These are phyloP conservation scores for Penicillium fuscoglaucum DNA, from an alignment of 2,329 filamentous ascomycete species.

Conservation along the genomic window DNA sequence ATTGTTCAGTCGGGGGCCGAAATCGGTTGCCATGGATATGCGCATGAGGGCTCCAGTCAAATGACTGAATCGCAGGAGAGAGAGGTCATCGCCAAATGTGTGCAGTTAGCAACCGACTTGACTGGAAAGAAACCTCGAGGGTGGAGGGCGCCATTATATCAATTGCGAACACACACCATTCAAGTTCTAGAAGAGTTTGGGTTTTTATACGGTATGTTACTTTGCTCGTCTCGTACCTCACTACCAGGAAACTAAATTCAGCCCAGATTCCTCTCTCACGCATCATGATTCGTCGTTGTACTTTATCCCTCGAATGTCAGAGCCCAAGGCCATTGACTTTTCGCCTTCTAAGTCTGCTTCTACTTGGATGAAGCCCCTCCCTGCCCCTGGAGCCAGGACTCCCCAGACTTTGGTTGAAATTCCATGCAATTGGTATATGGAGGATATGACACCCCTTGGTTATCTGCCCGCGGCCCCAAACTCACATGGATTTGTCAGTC, in stretches of 20 bases:
- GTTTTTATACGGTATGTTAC: constrained; percentile 42
- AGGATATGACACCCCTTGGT: constrained; percentile 50
- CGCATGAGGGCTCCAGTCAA: constrained; percentile 68
- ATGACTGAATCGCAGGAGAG: constrained; percentile 73
- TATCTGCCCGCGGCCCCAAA: constrained; percentile 50
- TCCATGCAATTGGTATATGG: constrained; percentile 49
- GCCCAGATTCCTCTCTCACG: constrained; percentile 42
- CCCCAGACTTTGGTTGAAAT: constrained; percentile 42
- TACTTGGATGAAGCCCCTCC: constrained; percentile 48
- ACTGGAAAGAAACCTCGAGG: constrained; percentile 65
- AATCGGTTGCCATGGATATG: constrained; percentile 60
- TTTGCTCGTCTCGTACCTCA: background rate
- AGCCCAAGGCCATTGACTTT: constrained; percentile 45
- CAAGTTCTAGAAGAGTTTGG: constrained; percentile 44
- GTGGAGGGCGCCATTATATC: constrained; percentile 42
- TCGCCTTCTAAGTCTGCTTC: constrained; percentile 39
- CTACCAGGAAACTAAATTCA: background rate
- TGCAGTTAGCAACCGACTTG: constrained; percentile 68
- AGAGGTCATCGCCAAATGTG: constrained; percentile 73
- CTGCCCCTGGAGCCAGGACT: constrained; percentile 20
- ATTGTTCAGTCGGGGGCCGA: constrained; percentile 57
- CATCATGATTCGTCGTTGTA: constrained; percentile 46
- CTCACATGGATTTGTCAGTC: constrained; percentile 59
- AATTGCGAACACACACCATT: constrained; percentile 42
- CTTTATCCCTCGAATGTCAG: constrained; percentile 40